These are phyloP conservation scores for Plantago elongata DNA, from an alignment of 257 asterid genomes.

Conservation along the genomic window DNA sequence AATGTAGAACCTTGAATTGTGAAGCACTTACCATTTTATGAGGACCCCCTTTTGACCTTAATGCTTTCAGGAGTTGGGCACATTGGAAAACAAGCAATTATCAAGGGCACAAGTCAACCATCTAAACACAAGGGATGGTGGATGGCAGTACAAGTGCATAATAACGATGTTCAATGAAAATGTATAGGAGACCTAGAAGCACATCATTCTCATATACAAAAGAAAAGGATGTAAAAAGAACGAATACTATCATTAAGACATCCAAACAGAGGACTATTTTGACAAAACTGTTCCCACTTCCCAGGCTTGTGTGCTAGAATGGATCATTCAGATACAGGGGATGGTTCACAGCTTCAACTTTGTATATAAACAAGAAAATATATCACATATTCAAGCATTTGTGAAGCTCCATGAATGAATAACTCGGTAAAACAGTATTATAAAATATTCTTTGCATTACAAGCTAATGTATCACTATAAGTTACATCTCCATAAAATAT, in stretches of 20 bases:
- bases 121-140: neutral
- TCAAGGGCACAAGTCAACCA: neutral
- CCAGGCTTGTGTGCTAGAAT: neutral
- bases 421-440: neutral
- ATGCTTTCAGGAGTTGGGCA: slow-evolving; percentile 6
- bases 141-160: neutral
- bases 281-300: neutral
- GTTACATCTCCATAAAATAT: neutral
- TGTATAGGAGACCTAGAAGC: too few species aligned
- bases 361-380: neutral
- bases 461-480: neutral
- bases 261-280: too few species aligned
- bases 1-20: slow-evolving; percentile 4
- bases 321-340: neutral
- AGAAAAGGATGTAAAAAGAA: too few species aligned
- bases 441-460: neutral
- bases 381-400: neutral
- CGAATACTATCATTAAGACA: too few species aligned
- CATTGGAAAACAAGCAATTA: neutral
- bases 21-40: neutral
- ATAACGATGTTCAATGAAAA: neutral
- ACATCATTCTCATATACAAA: too few species aligned
- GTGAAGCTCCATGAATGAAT: neutral
- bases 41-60: neutral
- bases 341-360: neutral